Conservation (phyloP, 805 yeast species). For the Kuraishia hungarica region DNA sequence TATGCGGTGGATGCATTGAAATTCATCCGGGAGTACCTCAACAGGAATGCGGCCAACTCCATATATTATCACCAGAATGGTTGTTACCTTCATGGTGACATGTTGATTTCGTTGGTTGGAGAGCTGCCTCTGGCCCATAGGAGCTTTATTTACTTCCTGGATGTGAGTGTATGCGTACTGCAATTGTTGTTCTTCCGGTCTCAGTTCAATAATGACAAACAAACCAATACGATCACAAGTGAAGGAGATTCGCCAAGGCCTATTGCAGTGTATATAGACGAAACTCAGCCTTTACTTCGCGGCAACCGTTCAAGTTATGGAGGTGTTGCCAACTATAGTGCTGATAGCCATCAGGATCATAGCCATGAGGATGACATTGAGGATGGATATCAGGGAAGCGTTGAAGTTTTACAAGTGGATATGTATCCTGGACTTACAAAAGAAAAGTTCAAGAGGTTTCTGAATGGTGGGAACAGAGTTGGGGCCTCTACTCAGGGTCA, state of each 20-base stretch:
- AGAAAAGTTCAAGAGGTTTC: background rate
- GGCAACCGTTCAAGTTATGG: slow-evolving; percentile 4
- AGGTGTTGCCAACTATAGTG: slow-evolving; percentile 7
- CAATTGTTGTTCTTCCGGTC: background rate
- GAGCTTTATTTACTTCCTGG: slow-evolving; percentile 4
- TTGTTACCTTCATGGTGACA: slow-evolving; percentile 8
- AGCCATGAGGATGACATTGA: slow-evolving; percentile 2
- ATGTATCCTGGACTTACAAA: slow-evolving; percentile 8
- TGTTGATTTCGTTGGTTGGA: slow-evolving; percentile 7
- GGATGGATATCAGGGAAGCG: slow-evolving; percentile 11
- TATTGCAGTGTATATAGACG: background rate
- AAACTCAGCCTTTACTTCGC: slow-evolving; percentile 5
- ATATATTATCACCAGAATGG: background rate
- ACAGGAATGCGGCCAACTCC: background rate
- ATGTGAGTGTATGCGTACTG: slow-evolving; percentile 5
- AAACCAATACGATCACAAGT: background rate
- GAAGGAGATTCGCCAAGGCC: background rate
- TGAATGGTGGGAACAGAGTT: background rate
- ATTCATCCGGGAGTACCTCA: background rate
- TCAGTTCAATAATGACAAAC: background rate
- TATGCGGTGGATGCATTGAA: background rate
- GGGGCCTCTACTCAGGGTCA: background rate
- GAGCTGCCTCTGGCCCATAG: slow-evolving; percentile 8
- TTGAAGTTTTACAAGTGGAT: slow-evolving; percentile 10
- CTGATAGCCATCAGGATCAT: background rate